Evolutionary conservation across 2,329 filamentous ascomycete species (phyloP).

Genomic region (Tolypocladium guangdongense): DNA sequence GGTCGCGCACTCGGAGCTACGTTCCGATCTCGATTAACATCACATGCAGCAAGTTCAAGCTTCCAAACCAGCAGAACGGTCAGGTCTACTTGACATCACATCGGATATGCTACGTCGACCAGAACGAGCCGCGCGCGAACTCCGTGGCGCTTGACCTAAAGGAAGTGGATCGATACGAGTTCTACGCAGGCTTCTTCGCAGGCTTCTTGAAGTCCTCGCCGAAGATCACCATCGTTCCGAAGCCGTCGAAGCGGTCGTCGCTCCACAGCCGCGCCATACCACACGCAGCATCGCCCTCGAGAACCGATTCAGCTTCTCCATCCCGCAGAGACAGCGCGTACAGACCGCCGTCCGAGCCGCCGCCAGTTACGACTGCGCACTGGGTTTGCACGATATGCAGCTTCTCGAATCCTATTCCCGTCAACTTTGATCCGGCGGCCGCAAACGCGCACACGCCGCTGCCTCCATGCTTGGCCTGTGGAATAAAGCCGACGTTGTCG

Average conservation of each 20-base stretch:
- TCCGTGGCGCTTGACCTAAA: conserved; percentile 81
- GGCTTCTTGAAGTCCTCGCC: conserved; percentile 91
- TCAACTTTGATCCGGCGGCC: conserved; percentile 80
- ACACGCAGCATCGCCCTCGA: conserved; percentile 32
- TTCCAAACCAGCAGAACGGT: conserved; percentile 86
- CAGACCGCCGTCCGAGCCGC: conserved; percentile 26
- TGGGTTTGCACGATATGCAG: conserved; percentile 97
- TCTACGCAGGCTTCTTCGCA: conserved; percentile 85
- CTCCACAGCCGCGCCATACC: conserved; percentile 43
- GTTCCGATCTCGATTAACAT: neutral
- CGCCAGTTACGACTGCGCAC: conserved; percentile 53
- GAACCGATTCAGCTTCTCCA: conserved; percentile 36
- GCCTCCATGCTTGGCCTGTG: conserved; percentile 83
- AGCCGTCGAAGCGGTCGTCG: conserved; percentile 57
- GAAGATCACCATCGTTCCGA: conserved; percentile 83
- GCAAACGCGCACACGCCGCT: conserved; percentile 71
- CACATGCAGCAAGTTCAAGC: conserved; percentile 78
- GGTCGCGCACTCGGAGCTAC: neutral
- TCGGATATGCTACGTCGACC: conserved; percentile 89
- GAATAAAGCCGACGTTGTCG: conserved; percentile 79
- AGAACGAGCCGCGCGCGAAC: conserved; percentile 70
- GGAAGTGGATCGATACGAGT: conserved; percentile 82
- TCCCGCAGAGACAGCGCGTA: conserved; percentile 31
- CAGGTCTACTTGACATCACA: conserved; percentile 96
- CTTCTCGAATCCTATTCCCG: conserved; percentile 84